Evolutionary conservation across 2,329 filamentous ascomycete species (phyloP).

Genomic region (Pseudogymnoascus sp.): DNA sequence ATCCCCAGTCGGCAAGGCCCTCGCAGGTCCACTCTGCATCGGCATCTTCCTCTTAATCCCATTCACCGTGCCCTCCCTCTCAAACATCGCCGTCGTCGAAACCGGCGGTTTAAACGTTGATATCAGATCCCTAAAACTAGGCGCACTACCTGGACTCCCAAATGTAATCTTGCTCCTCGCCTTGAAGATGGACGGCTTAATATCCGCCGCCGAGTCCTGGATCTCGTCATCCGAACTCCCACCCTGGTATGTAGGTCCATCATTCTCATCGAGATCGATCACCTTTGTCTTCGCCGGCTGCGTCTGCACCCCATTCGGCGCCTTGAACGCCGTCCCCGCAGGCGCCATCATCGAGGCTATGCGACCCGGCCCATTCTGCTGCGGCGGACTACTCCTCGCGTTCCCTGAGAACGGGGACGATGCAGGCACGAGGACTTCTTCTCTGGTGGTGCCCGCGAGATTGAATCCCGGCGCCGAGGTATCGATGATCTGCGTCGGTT

Average conservation of each 20-base stretch:
- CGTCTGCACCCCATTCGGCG: constrained; percentile 34
- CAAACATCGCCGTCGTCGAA: constrained; percentile 2
- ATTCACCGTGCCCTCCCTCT: not conserved
- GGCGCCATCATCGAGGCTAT: constrained; percentile 63
- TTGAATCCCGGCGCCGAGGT: constrained; percentile 22
- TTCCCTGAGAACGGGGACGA: constrained; percentile 57
- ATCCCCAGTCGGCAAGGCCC: constrained; percentile 38
- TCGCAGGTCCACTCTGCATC: constrained; percentile 33
- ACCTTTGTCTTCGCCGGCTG: constrained; percentile 35
- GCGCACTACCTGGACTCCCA: not conserved
- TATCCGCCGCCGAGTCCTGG: constrained; percentile 42
- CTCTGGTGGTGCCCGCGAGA: constrained; percentile 14
- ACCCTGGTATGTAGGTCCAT: constrained; percentile 49
- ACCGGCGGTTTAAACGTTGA: not conserved
- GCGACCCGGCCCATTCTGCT: not conserved
- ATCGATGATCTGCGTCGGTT: constrained; percentile 33
- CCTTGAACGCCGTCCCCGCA: constrained; percentile 62
- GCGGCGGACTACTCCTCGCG: constrained; percentile 6
- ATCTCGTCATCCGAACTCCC: constrained; percentile 57
- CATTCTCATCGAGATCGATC: constrained; percentile 45
- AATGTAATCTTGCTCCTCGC: constrained; percentile 12
- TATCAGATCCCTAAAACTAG: not conserved
- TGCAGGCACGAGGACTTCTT: constrained; percentile 71
- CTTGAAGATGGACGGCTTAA: constrained; percentile 51
- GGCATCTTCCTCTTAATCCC: not conserved